phyloP scores from a whole-genome alignment of 1,284 basidiomycete species.

The Leucoagaricus sp. region DNA sequence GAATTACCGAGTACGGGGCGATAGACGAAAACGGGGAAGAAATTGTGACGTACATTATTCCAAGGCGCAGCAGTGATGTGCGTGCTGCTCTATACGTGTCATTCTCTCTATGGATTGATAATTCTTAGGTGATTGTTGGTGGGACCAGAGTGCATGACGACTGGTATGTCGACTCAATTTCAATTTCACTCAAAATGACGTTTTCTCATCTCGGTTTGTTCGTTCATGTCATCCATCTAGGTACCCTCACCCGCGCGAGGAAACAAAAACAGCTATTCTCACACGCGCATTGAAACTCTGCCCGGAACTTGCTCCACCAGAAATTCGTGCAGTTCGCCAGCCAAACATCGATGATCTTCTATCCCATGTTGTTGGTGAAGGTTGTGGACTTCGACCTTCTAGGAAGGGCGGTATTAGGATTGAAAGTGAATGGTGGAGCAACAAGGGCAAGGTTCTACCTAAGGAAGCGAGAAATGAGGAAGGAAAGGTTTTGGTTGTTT shows the following conservation, averaged over 20 bases:
- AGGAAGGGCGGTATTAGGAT: slow-evolving; percentile 69
- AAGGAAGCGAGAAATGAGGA: slow-evolving; percentile 1
- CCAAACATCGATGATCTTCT: slow-evolving; percentile 62
- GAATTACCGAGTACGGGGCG: slow-evolving; percentile 49
- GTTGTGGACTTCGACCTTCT: slow-evolving; percentile 75
- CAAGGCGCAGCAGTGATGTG: slow-evolving; percentile 64
- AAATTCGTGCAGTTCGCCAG: slow-evolving; percentile 41
- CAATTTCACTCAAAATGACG: too few species aligned
- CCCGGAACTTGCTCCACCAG: slow-evolving; percentile 66
- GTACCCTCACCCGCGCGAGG: slow-evolving; percentile 49
- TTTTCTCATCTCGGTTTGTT: too few species aligned
- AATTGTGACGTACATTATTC: slow-evolving; percentile 62
- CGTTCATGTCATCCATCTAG: slow-evolving; percentile 18
- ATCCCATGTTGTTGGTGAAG: slow-evolving; percentile 63
- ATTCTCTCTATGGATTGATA: background rate
- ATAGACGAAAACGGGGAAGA: slow-evolving; percentile 42
- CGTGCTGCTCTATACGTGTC: background rate
- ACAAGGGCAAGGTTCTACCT: slow-evolving; percentile 16
- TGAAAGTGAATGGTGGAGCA: slow-evolving; percentile 29
- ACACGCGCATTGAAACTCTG: slow-evolving; percentile 53
- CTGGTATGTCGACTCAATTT: slow-evolving; percentile 43
- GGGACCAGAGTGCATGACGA: slow-evolving; percentile 62
- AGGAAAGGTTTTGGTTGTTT: slow-evolving; percentile 37
- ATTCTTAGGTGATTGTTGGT: slow-evolving; percentile 59
- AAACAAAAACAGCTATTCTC: slow-evolving; percentile 64